These are phyloP conservation scores for Hypoxylon cercidicola DNA, from an alignment of 495 filamentous ascomycete species.

Conservation along the genomic window DNA sequence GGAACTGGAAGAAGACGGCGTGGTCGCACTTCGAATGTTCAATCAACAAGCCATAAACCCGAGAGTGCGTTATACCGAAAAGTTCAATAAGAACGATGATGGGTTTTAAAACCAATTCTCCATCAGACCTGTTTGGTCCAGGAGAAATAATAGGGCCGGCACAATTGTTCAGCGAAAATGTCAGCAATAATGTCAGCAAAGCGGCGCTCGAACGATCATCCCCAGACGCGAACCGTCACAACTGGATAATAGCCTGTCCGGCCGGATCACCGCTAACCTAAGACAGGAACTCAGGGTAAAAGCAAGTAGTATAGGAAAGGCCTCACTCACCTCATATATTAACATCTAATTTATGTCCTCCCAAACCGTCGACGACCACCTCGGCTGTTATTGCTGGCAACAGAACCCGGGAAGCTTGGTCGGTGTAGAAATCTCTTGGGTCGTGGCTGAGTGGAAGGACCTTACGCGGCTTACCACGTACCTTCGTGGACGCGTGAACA, in stretches of 20 bases:
- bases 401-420: neutral
- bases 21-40: slow-evolving; percentile 5
- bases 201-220: slow-evolving; percentile 29
- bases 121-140: neutral
- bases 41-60: slow-evolving; percentile 6
- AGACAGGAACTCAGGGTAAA: slow-evolving; percentile 40
- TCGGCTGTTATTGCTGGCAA: slow-evolving; percentile 32
- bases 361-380: slow-evolving; percentile 19
- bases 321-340: slow-evolving; percentile 35
- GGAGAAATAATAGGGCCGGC: slow-evolving; percentile 23
- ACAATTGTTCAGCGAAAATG: slow-evolving; percentile 10
- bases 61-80: slow-evolving; percentile 9
- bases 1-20: neutral
- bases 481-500: neutral
- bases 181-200: slow-evolving; percentile 16
- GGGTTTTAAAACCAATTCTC: slow-evolving; percentile 15
- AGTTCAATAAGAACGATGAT: slow-evolving; percentile 18
- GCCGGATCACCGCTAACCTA: slow-evolving; percentile 32
- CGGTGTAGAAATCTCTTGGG: slow-evolving; percentile 2
- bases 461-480: slow-evolving; percentile 4
- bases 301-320: slow-evolving; percentile 23
- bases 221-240: slow-evolving; percentile 29
- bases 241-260: slow-evolving; percentile 41
- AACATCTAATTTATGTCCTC: slow-evolving; percentile 35
- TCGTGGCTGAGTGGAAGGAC: neutral